Base-by-base conservation (phyloP, 257 asterid species). In the Solanum sejunctum region DNA sequence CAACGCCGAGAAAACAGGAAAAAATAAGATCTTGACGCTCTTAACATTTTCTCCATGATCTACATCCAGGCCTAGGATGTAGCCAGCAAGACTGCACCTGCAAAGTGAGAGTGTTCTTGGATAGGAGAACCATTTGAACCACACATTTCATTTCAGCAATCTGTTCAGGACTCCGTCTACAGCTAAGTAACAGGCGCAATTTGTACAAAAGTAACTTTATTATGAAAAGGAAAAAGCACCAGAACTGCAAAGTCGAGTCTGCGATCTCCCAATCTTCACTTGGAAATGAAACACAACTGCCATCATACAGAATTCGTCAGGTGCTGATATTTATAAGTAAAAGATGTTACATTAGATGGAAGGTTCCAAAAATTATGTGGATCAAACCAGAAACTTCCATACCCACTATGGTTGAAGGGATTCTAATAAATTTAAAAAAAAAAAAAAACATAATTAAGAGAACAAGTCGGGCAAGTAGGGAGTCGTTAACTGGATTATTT, bases 251-350 rank as follows among this genome's bases (percentile, higher is more conserved):
- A 78, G 98, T 95, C 81, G 96, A 94, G 88, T 94, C 97, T 4
- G 93, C 98, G 69, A 95, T 93, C 84, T 94, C 98, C 98, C 98
- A 95, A 83, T 92, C 98, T 81, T 91, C 98, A 87, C 96, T 88
- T 87, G 94, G 94, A 92, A 92, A 95, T 86, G 93, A 88, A 79
- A 89, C 92, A 83, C 98, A 94, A 80, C 98, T 95, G 95, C 89
- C 92, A 86, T 77, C 71, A 89, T 64, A 85, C 75, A 89, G 20
- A 57, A 64, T 56, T 47, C 63, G 55, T 26, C 54, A 85, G 85
- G 63, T 80, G 32, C 64, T 28, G 36, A 78, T 52, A 52, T 26
- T 18, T 15, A 52, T 5, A 51, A 16, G 82, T 77, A 78, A 77
- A 77, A 77, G 47, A 52, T 16, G 23, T 52, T 78, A 16, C 39